Evolutionary conservation across 306 rosid species (phyloP).

Genomic region (Trifolium dubium): DNA sequence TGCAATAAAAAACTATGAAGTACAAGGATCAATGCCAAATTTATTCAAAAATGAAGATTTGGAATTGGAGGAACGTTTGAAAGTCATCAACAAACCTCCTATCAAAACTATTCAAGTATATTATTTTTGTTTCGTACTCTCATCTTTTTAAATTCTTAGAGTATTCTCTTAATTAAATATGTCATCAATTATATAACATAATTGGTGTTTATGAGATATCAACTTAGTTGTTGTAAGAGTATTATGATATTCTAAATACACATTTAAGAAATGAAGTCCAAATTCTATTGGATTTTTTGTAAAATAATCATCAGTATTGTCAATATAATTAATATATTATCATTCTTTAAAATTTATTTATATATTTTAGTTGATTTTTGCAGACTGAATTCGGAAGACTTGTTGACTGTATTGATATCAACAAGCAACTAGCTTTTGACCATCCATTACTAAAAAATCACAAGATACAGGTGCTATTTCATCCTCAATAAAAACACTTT

Average conservation of each 20-base stretch:
- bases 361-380: too few species aligned
- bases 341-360: too few species aligned
- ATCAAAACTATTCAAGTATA: slow-evolving; percentile 33
- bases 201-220: too few species aligned
- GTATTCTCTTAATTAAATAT: too few species aligned
- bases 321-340: background rate
- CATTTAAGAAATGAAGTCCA: too few species aligned
- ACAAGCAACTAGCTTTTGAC: slow-evolving; percentile 38
- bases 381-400: slow-evolving; percentile 20
- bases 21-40: slow-evolving; percentile 17
- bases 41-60: slow-evolving; percentile 28
- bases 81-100: slow-evolving; percentile 39
- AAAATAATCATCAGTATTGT: too few species aligned
- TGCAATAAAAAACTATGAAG: too few species aligned
- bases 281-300: too few species aligned
- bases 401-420: slow-evolving; percentile 41
- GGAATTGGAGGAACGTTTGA: slow-evolving; percentile 32
- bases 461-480: slow-evolving; percentile 26
- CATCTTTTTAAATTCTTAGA: background rate
- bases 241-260: too few species aligned
- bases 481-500: background rate
- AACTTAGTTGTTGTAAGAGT: too few species aligned
- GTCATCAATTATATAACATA: background rate
- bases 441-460: slow-evolving; percentile 38
- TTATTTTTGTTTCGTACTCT: background rate